Base-by-base conservation (phyloP, 164 flowering plant genomes). In the Berberis vulgaris region DNA sequence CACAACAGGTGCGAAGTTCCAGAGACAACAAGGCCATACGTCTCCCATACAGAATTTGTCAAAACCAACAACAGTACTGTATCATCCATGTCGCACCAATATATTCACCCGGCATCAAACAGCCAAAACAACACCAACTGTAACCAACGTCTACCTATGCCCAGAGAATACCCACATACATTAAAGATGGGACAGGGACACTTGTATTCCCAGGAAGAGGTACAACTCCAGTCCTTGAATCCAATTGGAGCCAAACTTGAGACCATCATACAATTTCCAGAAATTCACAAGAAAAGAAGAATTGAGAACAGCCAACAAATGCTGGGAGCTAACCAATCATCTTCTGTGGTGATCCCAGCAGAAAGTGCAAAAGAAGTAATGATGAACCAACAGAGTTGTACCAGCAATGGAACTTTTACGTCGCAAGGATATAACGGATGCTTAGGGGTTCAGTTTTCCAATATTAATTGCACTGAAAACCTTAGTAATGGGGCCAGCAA, bases 231-330 rank as follows among this genome's bases (percentile, higher is more conserved):
- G 60, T 67, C 60, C 60, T 55, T 57, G 46, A 78, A 75, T 67
- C 4, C 56, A 10, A 65, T 1, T 49, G 82, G 80, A 9, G 38
- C 70, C 10, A 65, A 62, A 5, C 64, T 61, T 58, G 67, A 67
- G 66, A 67, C 69, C 46, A 54, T 56, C 43, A 49, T 72, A 54
- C 63, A 66, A 57, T 75, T 81, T 74, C 80, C 87, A 43, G 78
- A 66, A 40, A 77, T 79, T 43, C 54, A 52, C 71, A 84, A 83
- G 80, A 84, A 73, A 71, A 82, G 71, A 75, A 82, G 87, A 73
- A 80, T 77, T 1, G 86, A 78, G 57, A 79, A 71, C 60, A 75
- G 38, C 53, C 70, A 75, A 10, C 45, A 54, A 50, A 47, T 62
- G 13, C 13, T 58, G 47, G 50, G 62, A 63, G 67, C 77, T 3